Evolutionary conservation across 2,329 filamentous ascomycete species (phyloP).

Genomic region (Ustilaginoidea virens): DNA sequence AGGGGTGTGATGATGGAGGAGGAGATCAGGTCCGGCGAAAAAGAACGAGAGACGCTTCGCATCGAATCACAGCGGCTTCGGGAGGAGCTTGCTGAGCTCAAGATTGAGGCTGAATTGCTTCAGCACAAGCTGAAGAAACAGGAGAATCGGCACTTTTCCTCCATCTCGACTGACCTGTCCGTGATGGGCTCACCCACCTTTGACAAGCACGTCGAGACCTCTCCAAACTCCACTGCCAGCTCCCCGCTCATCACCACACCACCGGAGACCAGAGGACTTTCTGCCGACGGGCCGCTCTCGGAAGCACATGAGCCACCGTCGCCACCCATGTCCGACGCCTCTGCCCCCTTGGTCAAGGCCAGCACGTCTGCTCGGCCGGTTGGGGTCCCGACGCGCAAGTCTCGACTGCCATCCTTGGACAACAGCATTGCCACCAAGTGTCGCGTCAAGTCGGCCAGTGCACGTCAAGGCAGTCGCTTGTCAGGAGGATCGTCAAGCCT

Average conservation of each 20-base stretch:
- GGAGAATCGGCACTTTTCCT: constrained; percentile 39
- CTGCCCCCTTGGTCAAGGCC: constrained; percentile 40
- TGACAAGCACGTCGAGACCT: constrained; percentile 52
- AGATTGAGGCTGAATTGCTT: constrained; percentile 87
- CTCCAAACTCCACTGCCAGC: constrained; percentile 73
- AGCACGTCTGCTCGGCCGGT: constrained; percentile 25
- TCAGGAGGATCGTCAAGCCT: constrained; percentile 30
- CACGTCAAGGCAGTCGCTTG: constrained; percentile 20
- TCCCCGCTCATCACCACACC: constrained; percentile 85
- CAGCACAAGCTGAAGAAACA: constrained; percentile 82
- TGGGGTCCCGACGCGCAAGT: constrained; percentile 21
- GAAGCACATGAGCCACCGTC: constrained; percentile 75
- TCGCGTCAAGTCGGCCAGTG: constrained; percentile 28
- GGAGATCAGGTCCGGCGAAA: constrained; percentile 79
- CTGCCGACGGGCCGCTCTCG: constrained; percentile 40
- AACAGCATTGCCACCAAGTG: constrained; percentile 41
- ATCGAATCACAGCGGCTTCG: constrained; percentile 83
- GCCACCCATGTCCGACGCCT: constrained; percentile 81
- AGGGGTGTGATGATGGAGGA: constrained; percentile 86
- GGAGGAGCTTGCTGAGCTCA: constrained; percentile 83
- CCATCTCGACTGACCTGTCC: constrained; percentile 46
- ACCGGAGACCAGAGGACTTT: constrained; percentile 52
- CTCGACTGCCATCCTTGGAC: constrained; percentile 39
- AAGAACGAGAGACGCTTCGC: constrained; percentile 75
- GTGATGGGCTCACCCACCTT: constrained; percentile 56